Conservation (phyloP, 257 asterid species). For the Catharanthus roseus region DNA sequence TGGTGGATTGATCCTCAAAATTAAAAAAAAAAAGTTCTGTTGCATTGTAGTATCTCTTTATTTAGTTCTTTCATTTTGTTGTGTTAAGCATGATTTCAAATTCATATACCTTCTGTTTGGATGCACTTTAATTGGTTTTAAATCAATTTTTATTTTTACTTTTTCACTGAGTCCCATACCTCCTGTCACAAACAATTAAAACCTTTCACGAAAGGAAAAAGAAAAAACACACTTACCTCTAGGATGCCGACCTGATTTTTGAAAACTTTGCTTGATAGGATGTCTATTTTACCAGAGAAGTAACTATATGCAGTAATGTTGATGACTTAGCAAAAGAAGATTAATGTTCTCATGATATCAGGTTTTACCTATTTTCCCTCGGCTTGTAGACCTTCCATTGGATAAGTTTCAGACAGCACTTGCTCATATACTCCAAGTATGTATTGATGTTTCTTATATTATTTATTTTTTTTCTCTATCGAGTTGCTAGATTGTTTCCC, state of each 20-base stretch:
- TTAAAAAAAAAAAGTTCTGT: neutral
- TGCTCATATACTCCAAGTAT: slow-evolving; percentile 92
- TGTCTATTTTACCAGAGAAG: neutral
- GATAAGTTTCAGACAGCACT: slow-evolving; percentile 92
- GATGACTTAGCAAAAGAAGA: slow-evolving; percentile 1
- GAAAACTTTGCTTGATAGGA: neutral
- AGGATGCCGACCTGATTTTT: neutral
- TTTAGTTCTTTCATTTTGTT: neutral
- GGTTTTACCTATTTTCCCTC: slow-evolving; percentile 93
- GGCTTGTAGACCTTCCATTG: slow-evolving; percentile 80
- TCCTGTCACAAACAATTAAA: no score
- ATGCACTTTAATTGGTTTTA: neutral
- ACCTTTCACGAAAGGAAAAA: no score
- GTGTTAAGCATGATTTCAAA: neutral
- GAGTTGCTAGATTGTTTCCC: neutral
- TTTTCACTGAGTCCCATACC: no score
- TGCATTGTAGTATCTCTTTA: neutral
- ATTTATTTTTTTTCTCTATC: neutral
- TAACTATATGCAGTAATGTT: neutral
- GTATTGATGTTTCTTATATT: slow-evolving; percentile 7
- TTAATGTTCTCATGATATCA: slow-evolving; percentile 24
- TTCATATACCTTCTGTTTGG: neutral
- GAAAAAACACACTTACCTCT: no score
- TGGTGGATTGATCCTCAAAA: neutral
- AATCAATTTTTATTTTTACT: no score